phyloP scores from a whole-genome alignment of 2,329 filamentous ascomycete species.

The Colletotrichum euphorbiae region DNA sequence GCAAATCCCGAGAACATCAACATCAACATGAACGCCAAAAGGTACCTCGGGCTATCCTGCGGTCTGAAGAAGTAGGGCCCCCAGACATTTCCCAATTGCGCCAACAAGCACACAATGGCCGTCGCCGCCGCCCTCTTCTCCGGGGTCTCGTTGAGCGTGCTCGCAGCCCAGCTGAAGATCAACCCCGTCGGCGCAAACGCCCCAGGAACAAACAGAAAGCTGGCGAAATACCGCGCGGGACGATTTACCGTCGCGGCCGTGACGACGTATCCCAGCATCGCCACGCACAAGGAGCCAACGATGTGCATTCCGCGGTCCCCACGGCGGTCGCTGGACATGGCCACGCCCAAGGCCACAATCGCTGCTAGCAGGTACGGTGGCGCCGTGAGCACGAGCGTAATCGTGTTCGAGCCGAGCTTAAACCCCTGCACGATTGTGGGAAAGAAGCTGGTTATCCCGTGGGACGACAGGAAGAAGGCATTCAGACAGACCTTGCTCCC shows the following conservation, averaged over 20 bases:
- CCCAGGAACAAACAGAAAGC: constrained; percentile 47
- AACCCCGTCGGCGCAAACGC: constrained; percentile 46
- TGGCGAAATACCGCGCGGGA: constrained; percentile 61
- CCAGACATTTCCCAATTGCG: constrained; percentile 53
- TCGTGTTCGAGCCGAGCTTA: constrained; percentile 43
- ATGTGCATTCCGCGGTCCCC: constrained; percentile 43
- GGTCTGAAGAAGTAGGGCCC: constrained; percentile 53
- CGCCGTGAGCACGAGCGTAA: constrained; percentile 48
- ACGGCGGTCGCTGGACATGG: constrained; percentile 41
- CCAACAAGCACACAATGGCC: constrained; percentile 52
- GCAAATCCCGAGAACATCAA: constrained; percentile 24
- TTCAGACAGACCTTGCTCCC: constrained; percentile 38
- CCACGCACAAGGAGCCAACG: constrained; percentile 49
- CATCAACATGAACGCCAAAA: constrained; percentile 45
- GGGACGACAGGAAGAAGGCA: constrained; percentile 42
- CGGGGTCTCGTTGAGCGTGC: constrained; percentile 49
- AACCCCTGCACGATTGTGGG: constrained; percentile 50
- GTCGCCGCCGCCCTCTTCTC: constrained; percentile 52
- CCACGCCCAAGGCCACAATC: constrained; percentile 34
- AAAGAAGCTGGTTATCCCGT: constrained; percentile 45
- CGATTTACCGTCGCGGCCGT: constrained; percentile 65
- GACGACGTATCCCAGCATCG: constrained; percentile 68
- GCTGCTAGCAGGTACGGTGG: constrained; percentile 44
- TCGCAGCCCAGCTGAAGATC: constrained; percentile 51
- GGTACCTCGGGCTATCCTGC: constrained; percentile 46